Evolutionary conservation across 768 basidiomycete species (phyloP).

Genomic region (Podaxis sp.): DNA sequence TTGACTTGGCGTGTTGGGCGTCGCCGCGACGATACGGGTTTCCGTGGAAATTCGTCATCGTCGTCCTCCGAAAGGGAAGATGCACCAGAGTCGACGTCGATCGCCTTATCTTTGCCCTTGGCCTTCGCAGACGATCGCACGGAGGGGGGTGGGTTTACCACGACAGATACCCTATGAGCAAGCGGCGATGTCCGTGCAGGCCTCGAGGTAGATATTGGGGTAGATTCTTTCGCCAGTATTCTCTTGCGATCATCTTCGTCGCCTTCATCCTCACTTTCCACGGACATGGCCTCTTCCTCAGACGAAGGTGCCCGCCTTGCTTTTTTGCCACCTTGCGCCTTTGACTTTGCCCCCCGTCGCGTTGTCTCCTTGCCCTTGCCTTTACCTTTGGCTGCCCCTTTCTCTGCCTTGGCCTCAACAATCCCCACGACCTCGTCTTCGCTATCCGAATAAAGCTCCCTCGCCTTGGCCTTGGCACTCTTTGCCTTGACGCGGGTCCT

Average conservation of each 20-base stretch:
- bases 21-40: background rate
- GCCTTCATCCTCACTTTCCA: constrained; percentile 1
- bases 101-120: background rate
- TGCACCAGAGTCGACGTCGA: background rate
- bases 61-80: background rate
- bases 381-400: constrained; percentile 9
- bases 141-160: constrained; percentile 1
- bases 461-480: constrained; percentile 14
- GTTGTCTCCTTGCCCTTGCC: constrained; percentile 9
- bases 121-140: background rate
- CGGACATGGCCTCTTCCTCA: background rate
- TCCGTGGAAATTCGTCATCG: background rate
- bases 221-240: background rate
- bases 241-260: background rate
- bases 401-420: constrained; percentile 1
- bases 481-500: constrained; percentile 27
- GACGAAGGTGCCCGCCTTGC: constrained; percentile 4
- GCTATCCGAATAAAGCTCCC: constrained; percentile 18
- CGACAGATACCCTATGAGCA: constrained; percentile 3
- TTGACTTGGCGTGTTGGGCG: background rate
- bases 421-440: constrained; percentile 19
- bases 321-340: constrained; percentile 13
- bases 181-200: background rate
- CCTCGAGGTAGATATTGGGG: background rate
- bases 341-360: constrained; percentile 4